Evolutionary conservation across 2,329 filamentous ascomycete species (phyloP), one percentile per base, ranked within the genome.

Genomic region (Cercospora janseana): DNA sequence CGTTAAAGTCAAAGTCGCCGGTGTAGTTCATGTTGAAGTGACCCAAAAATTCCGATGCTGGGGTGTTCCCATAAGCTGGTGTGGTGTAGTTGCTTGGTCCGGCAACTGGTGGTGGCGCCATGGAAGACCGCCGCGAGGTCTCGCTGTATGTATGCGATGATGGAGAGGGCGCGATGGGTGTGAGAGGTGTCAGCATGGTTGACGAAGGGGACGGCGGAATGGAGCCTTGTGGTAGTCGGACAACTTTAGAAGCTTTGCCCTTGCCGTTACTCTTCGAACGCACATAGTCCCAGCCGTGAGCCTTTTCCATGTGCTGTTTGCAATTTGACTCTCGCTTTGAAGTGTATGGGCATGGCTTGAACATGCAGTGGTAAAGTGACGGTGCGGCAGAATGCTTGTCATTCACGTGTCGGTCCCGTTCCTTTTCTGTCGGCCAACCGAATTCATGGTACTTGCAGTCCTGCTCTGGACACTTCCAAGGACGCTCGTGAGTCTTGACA

Each of bases 221-320:
- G 49, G 79, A 79, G 8, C 85, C 78, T 57, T 78, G 75, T 27
- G 84, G 83, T 18, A 56, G 82, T 77, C 60, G 78, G 69, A 53
- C 79, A 71, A 56, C 74, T 58, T 54, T 76, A 71, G 74, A 77
- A 52, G 68, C 71, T 20, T 74, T 74, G 46, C 78, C 82, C 72
- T 86, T 88, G 67, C 87, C 87, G 65, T 94, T 95, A 69, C 86
- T 91, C 79, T 96, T 96, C 52, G 89, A 92, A 58, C 92, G 87
- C 48, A 91, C 79, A 61, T 96, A 96, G n/a, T 79, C 78, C 86
- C 88, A 95, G 51, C 85, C 85, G 64, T 97, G 91, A 0, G 88
- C 86, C 72, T 96, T 96, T 75, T 97, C 92, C 91, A 96, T 96
- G 72, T 97, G 91, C 71, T 96, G 92, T 69, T 96, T 96, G 80